Evolutionary conservation across 768 basidiomycete genomes (phyloP).

Genomic region (Pholiota conissans): DNA sequence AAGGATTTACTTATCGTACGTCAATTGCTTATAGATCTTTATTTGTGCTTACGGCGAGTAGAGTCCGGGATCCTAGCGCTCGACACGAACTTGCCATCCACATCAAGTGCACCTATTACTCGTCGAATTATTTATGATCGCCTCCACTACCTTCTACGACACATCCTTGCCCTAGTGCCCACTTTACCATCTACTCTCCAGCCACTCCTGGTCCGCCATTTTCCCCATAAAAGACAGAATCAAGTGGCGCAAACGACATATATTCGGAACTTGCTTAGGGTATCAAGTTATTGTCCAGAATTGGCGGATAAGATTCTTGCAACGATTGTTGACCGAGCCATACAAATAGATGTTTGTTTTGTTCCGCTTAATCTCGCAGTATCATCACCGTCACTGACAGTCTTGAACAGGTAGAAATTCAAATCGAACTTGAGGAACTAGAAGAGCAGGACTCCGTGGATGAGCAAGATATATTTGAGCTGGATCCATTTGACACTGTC

Average conservation of each 20-base stretch:
- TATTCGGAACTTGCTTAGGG: slow-evolving; percentile 82
- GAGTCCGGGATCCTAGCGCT: slow-evolving; percentile 74
- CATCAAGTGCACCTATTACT: slow-evolving; percentile 71
- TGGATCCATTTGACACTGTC: slow-evolving; percentile 86
- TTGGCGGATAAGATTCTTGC: slow-evolving; percentile 81
- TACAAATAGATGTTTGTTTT: slow-evolving; percentile 87
- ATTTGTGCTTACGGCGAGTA: slow-evolving; percentile 27
- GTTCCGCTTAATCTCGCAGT: not conserved
- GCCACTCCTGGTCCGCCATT: slow-evolving; percentile 79
- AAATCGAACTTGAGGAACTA: slow-evolving; percentile 91
- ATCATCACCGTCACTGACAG: not conserved
- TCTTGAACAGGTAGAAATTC: slow-evolving; percentile 81
- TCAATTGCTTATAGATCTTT: slow-evolving; percentile 17
- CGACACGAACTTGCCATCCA: slow-evolving; percentile 55
- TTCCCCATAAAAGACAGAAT: slow-evolving; percentile 92
- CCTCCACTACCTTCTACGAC: slow-evolving; percentile 80
- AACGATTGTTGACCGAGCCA: slow-evolving; percentile 88
- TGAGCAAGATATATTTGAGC: slow-evolving; percentile 64
- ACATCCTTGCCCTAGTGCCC: slow-evolving; percentile 88
- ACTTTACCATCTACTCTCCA: slow-evolving; percentile 87
- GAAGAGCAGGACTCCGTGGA: slow-evolving; percentile 64
- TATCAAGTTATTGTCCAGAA: slow-evolving; percentile 88
- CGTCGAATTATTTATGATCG: slow-evolving; percentile 84
- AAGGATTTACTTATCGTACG: slow-evolving; percentile 89
- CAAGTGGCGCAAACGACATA: slow-evolving; percentile 82